Evolutionary conservation across 192 early-diverging fungal genomes (phyloP), one percentile per base, ranked within the genome.

Genomic region (Paraglomus occultum): DNA sequence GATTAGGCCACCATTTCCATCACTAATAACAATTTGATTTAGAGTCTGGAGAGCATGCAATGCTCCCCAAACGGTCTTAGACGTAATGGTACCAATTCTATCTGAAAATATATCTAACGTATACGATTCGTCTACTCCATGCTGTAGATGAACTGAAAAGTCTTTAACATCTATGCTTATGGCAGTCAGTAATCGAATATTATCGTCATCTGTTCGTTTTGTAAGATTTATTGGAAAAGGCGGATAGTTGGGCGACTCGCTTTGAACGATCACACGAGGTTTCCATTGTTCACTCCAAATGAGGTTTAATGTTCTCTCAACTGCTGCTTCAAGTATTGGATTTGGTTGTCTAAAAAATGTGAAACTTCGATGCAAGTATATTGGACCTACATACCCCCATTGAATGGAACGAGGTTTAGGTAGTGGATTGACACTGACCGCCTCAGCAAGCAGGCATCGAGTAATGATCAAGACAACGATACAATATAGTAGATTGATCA

Each of bases 111-210:
- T 78, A 43, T 84, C 77, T 22, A 91, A 80, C 22, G 75, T 81
- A 69, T 91, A 91, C n/a, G 90, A 87, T 76, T 91, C 90, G 65
- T 91, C 86, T 0, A 85, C 81, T 43, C 77, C 79, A 31, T 85
- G 74, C 45, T 80, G 76, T 22, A 90, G 82, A 2, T 82, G 78
- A 69, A 67, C 81, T 71, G 75, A 75, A 39, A 71, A 61, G 73
- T 78, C 76, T 8, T 51, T 68, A 20, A 91, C 83, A 1, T 70
- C 65, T 40, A 90, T n/a, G n/a, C n/a, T n/a, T n/a, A n/a, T n/a
- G n/a, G n/a, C n/a, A n/a, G n/a, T n/a, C n/a, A n/a, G n/a, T n/a
- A n/a, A n/a, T n/a, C n/a, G n/a, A n/a, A n/a, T n/a, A n/a, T 72
- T 8, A 72, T 74, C 9, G 60, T 55, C 50, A 89, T 23, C 18